Base-by-base conservation (phyloP, 768 basidiomycete species). In the Trametes cingulata region DNA sequence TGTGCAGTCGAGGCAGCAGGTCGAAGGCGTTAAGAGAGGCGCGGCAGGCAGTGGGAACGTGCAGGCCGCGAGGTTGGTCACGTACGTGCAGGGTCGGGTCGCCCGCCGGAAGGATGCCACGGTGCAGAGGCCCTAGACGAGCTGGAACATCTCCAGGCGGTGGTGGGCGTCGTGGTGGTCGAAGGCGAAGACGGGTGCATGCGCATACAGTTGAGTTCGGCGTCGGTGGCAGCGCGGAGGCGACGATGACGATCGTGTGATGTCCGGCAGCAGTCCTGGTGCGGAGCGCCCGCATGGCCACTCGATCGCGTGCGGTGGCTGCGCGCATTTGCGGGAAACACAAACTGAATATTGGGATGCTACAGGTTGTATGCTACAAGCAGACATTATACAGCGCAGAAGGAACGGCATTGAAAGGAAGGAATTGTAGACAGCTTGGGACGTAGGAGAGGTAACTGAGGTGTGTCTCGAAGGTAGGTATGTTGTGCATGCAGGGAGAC, bases 291-390 rank as follows among this genome's bases (percentile, higher is more conserved):
- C 43, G 22, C 24, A 25, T 10, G 14, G 43, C 42, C 12, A 9
- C 9, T 24, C 42, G 17, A 45, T 33, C 42, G 42, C 42, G 10
- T 2, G 27, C 41, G 10, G 20, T 9, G 8, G 17, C 1, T 53
- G 41, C 52, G 37, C 19, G 14, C n/a, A 42, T 14, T 6, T 13
- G n/a, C 29, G 13, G 4, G n/a, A 24, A 45, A 20, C 12, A 3
- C 37, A 27, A 36, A 6, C 22, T 45, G 14, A n/a, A 52, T 24
- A 37, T 37, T 25, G 19, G 19, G 14, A 42, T 27, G 58, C 42
- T 59, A 59, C 51, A 52, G 20, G 9, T 35, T n/a, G 42, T 52
- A 59, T 58, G 58, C 58, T 52, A 59, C 58, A 59, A 12, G 33
- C 14, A 36, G 20, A 29, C 17, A 7, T 35, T 24, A 24, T 42